Evolutionary conservation across 805 yeast species (phyloP), one percentile per base, ranked within the genome.

Genomic region (Yamadazyma akitaensis): DNA sequence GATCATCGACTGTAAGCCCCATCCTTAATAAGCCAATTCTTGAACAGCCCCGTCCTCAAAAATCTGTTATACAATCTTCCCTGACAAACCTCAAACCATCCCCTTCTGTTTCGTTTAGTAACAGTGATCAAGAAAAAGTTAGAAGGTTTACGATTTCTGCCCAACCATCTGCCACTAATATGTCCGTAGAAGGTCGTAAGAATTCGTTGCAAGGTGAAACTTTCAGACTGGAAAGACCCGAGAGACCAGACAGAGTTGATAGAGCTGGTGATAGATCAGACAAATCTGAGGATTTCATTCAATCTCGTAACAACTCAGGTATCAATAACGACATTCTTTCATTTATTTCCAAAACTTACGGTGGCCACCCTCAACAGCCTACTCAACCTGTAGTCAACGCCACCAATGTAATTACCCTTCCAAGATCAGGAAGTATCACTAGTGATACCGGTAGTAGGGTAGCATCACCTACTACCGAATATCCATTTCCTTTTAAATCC

Each of bases 131-230:
- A 43, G 77, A 72, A 37, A 58, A 68, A 37, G 55, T 67, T 11
- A 54, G 76, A 40, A 53, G 77, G 28, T 72, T 72, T 54, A 70
- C 76, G 9, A 72, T 72, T 18, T 62, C 70, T 7, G 72, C 77
- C 2, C 74, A 72, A 45, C 77, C 77, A 3, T 70, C 73, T 28
- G 47, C 65, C 8, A 63, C 58, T 9, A 67, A 61, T 43, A 51
- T 67, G 10, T 41, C 59, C 10, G 35, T 17, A n/a, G 46, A 34
- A 4, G 32, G 19, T n/a, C 28, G 33, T 7, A 52, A 45, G 14
- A 37, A 36, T 24, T 47, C 47, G 32, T 40, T 47, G 2, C 50
- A 42, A 13, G 49, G 45, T 18, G 32, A 28, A 19, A 24, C 18
- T 3, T 10, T 9, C 16, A 19, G 17, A 53, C 49, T 11, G 26